Percentiles rank a stretch among this genome's conserved stretches.
Conservation (phyloP, 2,329 filamentous ascomycete species). For the Mollisia scopiformis region DNA sequence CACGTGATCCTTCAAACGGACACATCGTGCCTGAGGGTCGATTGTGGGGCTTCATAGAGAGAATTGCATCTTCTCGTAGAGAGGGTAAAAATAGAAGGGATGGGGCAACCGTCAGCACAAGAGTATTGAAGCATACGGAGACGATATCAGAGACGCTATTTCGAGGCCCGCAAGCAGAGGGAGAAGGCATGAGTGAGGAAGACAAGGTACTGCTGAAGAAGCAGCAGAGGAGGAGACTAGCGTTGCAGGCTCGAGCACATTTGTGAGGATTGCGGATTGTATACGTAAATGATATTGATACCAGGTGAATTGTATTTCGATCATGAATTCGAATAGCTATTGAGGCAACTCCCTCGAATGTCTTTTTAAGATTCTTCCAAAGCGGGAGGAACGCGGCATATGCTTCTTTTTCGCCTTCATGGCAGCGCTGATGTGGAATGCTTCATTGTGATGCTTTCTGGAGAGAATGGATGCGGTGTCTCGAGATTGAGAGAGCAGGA, state of each 20-base stretch:
- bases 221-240: conserved; percentile 50
- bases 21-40: conserved; percentile 70
- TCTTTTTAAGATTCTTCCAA: too few species aligned
- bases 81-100: conserved; percentile 98
- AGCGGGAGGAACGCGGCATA: too few species aligned
- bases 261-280: conserved; percentile 40
- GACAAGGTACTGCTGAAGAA: conserved; percentile 52
- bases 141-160: conserved; percentile 73
- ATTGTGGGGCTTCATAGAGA: conserved; percentile 90
- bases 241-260: conserved; percentile 52
- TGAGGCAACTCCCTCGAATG: too few species aligned
- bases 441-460: too few species aligned
- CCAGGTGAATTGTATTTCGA: conserved; percentile 12
- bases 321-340: too few species aligned
- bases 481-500: too few species aligned
- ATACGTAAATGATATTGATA: conserved; percentile 17
- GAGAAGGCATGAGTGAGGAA: conserved; percentile 47
- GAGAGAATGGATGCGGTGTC: too few species aligned
- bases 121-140: conserved; percentile 80
- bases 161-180: conserved; percentile 49
- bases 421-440: too few species aligned
- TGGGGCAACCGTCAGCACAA: conserved; percentile 81
- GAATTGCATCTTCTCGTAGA: conserved; percentile 78
- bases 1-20: conserved; percentile 63
- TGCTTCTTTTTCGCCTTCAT: too few species aligned